phyloP scores from a whole-genome alignment of 2,329 filamentous ascomycete species.

The Fusarium palustre region DNA sequence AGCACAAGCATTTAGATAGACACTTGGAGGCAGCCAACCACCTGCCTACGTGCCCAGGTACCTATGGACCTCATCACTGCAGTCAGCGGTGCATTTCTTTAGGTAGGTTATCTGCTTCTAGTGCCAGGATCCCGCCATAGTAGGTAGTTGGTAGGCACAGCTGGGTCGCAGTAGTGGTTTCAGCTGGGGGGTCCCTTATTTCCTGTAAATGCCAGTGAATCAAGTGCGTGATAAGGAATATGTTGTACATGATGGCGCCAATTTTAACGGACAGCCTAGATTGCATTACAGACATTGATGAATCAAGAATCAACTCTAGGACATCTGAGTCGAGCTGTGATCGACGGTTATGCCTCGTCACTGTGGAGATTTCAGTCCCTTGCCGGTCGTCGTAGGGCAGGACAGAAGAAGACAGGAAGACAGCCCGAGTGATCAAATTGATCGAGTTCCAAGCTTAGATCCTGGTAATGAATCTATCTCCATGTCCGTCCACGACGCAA shows the following conservation, averaged over 20 bases:
- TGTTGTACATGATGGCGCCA: background rate
- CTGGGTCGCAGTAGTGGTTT: slow-evolving; percentile 36
- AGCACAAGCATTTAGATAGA: background rate
- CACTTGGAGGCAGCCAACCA: slow-evolving; percentile 12
- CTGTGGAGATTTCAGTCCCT: slow-evolving; percentile 31
- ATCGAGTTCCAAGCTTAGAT: slow-evolving; percentile 37
- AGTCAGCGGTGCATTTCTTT: slow-evolving; percentile 10
- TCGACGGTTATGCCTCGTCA: slow-evolving; percentile 30
- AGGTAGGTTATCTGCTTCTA: background rate
- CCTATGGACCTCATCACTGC: too few species aligned
- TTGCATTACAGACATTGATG: background rate
- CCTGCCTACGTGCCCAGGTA: background rate
- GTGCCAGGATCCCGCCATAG: slow-evolving; percentile 5
- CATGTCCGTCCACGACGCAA: slow-evolving; percentile 27
- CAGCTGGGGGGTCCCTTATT: slow-evolving; percentile 23
- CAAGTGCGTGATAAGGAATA: slow-evolving; percentile 2
- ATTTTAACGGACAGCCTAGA: background rate
- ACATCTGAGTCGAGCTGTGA: slow-evolving; percentile 16
- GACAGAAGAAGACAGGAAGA: slow-evolving; percentile 7
- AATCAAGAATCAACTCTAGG: background rate
- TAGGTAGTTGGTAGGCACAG: slow-evolving; percentile 14
- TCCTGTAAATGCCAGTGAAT: slow-evolving; percentile 1
- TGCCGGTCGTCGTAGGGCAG: slow-evolving; percentile 26
- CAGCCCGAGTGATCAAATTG: slow-evolving; percentile 21
- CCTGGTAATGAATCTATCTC: slow-evolving; percentile 33